These are phyloP conservation scores for Quercus agrifolia DNA, from an alignment of 306 rosid species.

Conservation along the genomic window DNA sequence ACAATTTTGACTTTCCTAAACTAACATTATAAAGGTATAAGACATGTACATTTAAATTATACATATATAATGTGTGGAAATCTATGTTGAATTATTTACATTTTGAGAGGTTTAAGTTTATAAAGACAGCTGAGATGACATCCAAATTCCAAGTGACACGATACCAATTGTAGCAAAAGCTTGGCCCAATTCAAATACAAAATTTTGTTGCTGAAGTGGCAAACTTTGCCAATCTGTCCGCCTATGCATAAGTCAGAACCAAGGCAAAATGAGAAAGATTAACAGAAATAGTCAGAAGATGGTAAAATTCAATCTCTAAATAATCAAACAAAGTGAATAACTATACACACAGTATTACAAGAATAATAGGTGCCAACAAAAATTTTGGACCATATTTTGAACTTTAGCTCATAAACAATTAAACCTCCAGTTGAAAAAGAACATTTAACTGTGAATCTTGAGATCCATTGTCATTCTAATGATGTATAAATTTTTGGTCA, in stretches of 20 bases:
- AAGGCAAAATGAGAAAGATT: background rate
- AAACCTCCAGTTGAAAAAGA: background rate
- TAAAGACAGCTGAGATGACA: slow-evolving; percentile 54
- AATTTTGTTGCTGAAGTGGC: slow-evolving; percentile 47
- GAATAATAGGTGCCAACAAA: background rate
- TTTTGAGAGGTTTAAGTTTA: slow-evolving; percentile 30
- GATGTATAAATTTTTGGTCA: background rate
- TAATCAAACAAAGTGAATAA: background rate
- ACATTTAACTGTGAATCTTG: background rate
- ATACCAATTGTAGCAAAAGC: slow-evolving; percentile 73
- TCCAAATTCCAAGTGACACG: slow-evolving; percentile 81
- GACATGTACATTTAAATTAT: slow-evolving; percentile 42
- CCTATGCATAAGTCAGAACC: slow-evolving; percentile 35
- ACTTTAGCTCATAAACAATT: background rate
- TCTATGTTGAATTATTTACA: slow-evolving; percentile 44
- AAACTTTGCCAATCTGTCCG: slow-evolving; percentile 63
- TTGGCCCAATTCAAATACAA: slow-evolving; percentile 55
- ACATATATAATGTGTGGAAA: slow-evolving; percentile 31
- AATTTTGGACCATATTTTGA: background rate
- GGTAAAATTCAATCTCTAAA: background rate
- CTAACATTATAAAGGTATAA: slow-evolving; percentile 34
- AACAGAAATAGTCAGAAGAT: background rate
- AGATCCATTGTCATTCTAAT: background rate
- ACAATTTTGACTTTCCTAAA: slow-evolving; percentile 27
- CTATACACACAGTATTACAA: background rate